Conservation (phyloP, 2,329 filamentous ascomycete species). For the Bipolaris oryzae region DNA sequence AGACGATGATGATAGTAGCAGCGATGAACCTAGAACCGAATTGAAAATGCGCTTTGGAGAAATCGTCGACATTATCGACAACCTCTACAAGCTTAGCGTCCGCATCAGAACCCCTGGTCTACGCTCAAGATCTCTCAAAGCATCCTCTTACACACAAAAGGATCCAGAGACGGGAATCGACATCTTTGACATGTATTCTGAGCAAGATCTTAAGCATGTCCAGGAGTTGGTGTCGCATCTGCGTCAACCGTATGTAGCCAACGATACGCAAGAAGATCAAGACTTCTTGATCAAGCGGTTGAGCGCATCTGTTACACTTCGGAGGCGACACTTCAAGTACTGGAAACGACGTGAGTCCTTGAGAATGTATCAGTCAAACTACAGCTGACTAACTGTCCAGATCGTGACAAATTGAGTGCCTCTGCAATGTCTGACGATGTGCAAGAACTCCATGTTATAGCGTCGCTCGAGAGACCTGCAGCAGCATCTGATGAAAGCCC, state of each 20-base stretch:
- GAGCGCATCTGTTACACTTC: constrained; percentile 40
- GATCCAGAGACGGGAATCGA: constrained; percentile 46
- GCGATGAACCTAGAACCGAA: constrained; percentile 34
- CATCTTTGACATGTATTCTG: constrained; percentile 40
- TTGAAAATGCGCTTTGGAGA: constrained; percentile 45
- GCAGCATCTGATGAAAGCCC: constrained; percentile 21
- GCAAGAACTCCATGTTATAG: not conserved
- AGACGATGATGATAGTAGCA: constrained; percentile 28
- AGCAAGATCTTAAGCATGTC: constrained; percentile 38
- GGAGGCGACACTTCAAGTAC: constrained; percentile 48
- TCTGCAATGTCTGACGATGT: constrained; percentile 33
- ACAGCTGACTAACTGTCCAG: constrained; percentile 9
- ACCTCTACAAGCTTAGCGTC: constrained; percentile 47
- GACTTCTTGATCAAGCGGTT: constrained; percentile 36
- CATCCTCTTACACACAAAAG: constrained; percentile 42
- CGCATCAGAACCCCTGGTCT: constrained; percentile 46
- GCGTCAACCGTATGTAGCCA: constrained; percentile 18
- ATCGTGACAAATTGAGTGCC: constrained; percentile 43
- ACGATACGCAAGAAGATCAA: constrained; percentile 17
- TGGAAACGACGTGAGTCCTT: constrained; percentile 38
- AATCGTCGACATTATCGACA: constrained; percentile 46
- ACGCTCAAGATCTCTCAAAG: constrained; percentile 43
- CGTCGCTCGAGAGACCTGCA: constrained; percentile 8
- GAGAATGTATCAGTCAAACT: not conserved
- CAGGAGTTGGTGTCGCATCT: constrained; percentile 38